Evolutionary conservation across 352 stramenopile species (phyloP).

Genomic region (Pythium phragmitis): DNA sequence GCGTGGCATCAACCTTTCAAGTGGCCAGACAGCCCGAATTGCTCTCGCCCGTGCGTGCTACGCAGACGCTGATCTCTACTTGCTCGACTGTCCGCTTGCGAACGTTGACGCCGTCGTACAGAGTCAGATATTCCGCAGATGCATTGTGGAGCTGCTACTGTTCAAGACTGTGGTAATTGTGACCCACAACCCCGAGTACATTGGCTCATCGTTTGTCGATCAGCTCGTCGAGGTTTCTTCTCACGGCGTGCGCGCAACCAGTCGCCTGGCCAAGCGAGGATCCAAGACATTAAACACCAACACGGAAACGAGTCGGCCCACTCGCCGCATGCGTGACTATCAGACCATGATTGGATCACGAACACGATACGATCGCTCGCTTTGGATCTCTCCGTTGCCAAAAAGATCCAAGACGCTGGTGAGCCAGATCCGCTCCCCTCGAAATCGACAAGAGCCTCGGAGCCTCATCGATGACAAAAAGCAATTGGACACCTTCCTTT

Average conservation of each 20-base stretch:
- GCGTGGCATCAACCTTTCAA: conserved; percentile 90
- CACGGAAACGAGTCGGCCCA: too few species aligned
- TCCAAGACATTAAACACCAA: too few species aligned
- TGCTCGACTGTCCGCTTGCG: conserved; percentile 90
- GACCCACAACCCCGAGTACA: conserved; percentile 73
- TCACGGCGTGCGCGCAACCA: neutral
- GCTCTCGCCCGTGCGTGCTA: conserved; percentile 49
- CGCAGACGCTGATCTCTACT: conserved; percentile 46
- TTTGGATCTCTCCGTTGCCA: too few species aligned
- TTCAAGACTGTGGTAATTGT: conserved; percentile 77
- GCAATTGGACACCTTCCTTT: too few species aligned
- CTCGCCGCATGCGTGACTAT: too few species aligned
- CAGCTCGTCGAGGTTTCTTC: conserved; percentile 6
- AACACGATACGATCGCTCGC: too few species aligned
- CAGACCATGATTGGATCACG: too few species aligned
- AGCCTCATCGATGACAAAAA: too few species aligned
- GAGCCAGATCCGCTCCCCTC: too few species aligned
- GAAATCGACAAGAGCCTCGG: too few species aligned
- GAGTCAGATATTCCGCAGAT: conserved; percentile 71
- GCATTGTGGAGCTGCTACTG: conserved; percentile 21
- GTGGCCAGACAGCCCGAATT: conserved; percentile 82
- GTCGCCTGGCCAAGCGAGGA: too few species aligned
- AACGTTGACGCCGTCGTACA: conserved; percentile 92
- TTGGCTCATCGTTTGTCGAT: conserved; percentile 3
- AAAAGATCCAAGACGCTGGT: too few species aligned